Evolutionary conservation across 2,329 filamentous ascomycete genomes (phyloP), one percentile per base, ranked within the genome.

Genomic region (Aureobasidium vineae): DNA sequence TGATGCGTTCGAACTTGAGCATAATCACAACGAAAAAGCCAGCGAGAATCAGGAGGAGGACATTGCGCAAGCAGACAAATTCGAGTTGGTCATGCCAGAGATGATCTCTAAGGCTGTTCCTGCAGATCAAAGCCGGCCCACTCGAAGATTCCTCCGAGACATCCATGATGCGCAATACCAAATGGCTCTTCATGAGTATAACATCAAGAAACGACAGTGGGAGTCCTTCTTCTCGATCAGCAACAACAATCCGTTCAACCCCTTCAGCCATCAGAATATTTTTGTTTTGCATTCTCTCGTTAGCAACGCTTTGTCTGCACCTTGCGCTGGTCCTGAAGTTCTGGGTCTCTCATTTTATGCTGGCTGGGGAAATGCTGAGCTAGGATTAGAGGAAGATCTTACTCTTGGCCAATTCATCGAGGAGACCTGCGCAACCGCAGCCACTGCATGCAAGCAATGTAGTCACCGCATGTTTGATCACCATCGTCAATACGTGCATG

Each of bases 121-220:
- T 0, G 86, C 87, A 41, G 92, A 96, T 74, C 90, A 97, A 59
- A 91, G 93, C 0, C 87, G 87, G 52, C 92, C 96, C 74, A 91
- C 97, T 38, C 92, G 93, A 80, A 94, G 98, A 72, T 92, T 98
- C 57, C 80, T 99, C 7, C 92, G 95, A 75, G 95, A 95, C 26
- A 93, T 97, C 15, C 93, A 98, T 76, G 92, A 97, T 75, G 93
- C 93, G 1, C 95, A 99, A 76, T 97, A 98, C 72, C 93, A 99
- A 75, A 96, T 95, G 77, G 93, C 94, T 1, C 80, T 96, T 40
- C 91, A 97, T 77, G 92, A 93, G 72, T 99, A 98, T 75, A 87
- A 92, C 75, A 97, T 92, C 0, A 94, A 98, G 75, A 97, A 92
- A 66, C 87, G 91, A 36, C 93, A 97, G 71, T 99, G 95, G 95